A percentile compares a stretch with the other conserved stretches of the same genome.
Conservation (phyloP, 768 basidiomycete species). For the Suillus placidus region DNA sequence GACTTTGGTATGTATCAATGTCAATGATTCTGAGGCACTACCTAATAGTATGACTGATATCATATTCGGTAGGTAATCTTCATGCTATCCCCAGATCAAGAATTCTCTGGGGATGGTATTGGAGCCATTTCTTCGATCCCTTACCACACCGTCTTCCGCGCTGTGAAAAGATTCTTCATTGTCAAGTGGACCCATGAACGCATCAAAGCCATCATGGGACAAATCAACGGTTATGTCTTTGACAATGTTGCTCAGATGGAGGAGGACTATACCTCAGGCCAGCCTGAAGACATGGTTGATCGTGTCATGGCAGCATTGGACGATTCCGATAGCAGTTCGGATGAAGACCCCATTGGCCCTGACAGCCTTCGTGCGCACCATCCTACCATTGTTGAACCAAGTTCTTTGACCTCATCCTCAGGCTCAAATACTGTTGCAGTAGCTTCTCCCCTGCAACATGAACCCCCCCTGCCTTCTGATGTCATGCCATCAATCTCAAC, state of each 20-base stretch:
- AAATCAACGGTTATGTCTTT: conserved; percentile 6
- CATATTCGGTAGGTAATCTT: neutral
- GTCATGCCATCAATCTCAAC: neutral
- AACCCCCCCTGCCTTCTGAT: neutral
- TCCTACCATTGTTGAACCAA: neutral
- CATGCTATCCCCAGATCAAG: conserved; percentile 3
- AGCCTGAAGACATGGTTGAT: neutral
- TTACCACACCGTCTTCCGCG: neutral
- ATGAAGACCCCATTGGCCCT: neutral
- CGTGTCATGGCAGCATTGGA: neutral
- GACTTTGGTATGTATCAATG: neutral
- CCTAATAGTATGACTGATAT: neutral
- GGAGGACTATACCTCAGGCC: neutral
- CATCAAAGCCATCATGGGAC: neutral
- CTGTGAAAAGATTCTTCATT: conserved; percentile 1
- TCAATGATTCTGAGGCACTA: neutral
- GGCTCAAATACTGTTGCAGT: neutral
- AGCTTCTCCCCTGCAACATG: neutral
- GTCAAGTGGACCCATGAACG: neutral
- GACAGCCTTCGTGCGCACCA: neutral
- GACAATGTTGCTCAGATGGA: neutral
- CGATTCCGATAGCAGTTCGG: neutral
- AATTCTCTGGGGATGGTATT: conserved; percentile 4
- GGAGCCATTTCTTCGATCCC: conserved; percentile 7
- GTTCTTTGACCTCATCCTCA: neutral